phyloP scores from a whole-genome alignment of 2,329 filamentous ascomycete species.

The Diaporthe citri region DNA sequence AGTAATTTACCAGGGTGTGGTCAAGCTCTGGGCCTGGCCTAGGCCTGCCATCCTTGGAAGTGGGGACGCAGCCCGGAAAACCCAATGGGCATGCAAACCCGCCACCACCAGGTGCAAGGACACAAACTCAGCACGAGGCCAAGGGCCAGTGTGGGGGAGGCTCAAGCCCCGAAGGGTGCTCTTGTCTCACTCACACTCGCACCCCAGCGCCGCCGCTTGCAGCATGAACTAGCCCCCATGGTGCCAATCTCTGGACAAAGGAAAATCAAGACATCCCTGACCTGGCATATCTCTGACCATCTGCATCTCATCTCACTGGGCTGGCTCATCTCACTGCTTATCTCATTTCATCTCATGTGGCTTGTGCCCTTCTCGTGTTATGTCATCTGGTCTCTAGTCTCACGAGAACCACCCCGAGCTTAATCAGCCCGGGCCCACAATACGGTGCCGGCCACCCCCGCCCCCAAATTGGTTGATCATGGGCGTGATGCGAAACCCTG shows the following conservation, averaged over 20 bases:
- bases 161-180: constrained; percentile 11
- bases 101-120: constrained; percentile 2
- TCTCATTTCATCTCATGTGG: neutral
- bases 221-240: constrained; percentile 23
- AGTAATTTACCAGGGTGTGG: constrained; percentile 28
- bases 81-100: constrained; percentile 1
- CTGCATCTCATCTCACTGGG: constrained; percentile 15
- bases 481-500: constrained; percentile 8
- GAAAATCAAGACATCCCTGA: constrained; percentile 11
- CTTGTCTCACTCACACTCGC: neutral
- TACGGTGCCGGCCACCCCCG: neutral
- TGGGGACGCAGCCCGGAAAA: neutral
- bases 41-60: constrained; percentile 25
- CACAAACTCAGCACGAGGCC: constrained; percentile 10
- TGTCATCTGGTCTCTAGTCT: neutral
- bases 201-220: neutral
- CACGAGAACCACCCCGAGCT: constrained; percentile 2
- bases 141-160: constrained; percentile 18
- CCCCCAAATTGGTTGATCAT: neutral
- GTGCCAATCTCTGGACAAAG: constrained; percentile 22
- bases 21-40: constrained; percentile 26
- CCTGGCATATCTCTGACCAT: constrained; percentile 13
- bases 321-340: constrained; percentile 8
- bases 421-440: neutral
- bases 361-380: neutral